phyloP scores from a whole-genome alignment of 2,329 filamentous ascomycete genomes.

The Hypocreales sp. region DNA sequence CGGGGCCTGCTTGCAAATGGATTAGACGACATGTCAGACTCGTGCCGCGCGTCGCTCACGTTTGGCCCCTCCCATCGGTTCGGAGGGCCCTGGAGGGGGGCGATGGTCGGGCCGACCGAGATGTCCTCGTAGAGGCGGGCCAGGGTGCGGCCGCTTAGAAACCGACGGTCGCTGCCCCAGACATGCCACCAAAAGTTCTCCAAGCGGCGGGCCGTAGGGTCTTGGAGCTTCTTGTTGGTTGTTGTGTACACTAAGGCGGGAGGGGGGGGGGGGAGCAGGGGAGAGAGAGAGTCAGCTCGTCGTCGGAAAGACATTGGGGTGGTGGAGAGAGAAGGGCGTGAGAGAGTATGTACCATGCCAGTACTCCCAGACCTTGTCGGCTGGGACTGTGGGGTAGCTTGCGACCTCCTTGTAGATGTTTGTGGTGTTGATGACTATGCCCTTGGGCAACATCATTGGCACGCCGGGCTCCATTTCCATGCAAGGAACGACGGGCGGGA shows the following conservation, averaged over 20 bases:
- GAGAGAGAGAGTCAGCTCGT: no score
- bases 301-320: neutral
- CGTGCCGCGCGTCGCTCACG: constrained; percentile 16
- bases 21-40: neutral
- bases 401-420: constrained; percentile 39
- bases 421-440: constrained; percentile 37
- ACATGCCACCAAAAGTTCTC: constrained; percentile 56
- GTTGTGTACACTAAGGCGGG: constrained; percentile 38
- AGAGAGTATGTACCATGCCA: constrained; percentile 34
- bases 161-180: constrained; percentile 40
- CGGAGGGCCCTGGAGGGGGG: constrained; percentile 36
- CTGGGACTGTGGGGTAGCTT: constrained; percentile 30
- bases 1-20: constrained; percentile 8
- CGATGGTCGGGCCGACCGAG: constrained; percentile 39
- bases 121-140: constrained; percentile 42
- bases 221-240: constrained; percentile 39
- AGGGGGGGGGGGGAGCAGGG: neutral
- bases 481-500: neutral
- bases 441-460: constrained; percentile 36
- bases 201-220: constrained; percentile 45
- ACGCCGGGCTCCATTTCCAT: constrained; percentile 17
- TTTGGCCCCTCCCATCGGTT: constrained; percentile 36
- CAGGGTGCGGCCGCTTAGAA: constrained; percentile 35
- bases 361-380: constrained; percentile 37
- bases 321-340: neutral